phyloP scores from a whole-genome alignment of 2,329 filamentous ascomycete species.

The Ambrosiella xylebori region DNA sequence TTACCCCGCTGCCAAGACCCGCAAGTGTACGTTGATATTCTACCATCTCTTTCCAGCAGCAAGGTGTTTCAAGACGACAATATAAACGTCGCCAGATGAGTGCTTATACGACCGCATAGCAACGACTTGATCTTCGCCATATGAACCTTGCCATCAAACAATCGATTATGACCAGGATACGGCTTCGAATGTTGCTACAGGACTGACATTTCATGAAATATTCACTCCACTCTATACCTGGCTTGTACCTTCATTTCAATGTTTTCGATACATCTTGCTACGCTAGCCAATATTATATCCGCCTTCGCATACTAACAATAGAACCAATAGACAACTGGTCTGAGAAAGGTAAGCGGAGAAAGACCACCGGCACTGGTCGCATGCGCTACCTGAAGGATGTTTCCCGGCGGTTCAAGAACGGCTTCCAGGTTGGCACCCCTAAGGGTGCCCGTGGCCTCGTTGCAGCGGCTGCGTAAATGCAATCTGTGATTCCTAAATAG shows the following conservation, averaged over 20 bases:
- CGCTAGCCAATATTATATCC: not conserved
- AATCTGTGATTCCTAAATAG: slow-evolving; percentile 14
- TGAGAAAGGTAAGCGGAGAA: slow-evolving; percentile 99
- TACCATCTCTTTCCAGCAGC: not conserved
- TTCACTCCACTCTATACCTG: no score
- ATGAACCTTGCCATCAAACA: no score
- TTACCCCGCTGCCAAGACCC: slow-evolving; percentile 91
- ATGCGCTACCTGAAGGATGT: slow-evolving; percentile 90
- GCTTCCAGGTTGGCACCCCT: slow-evolving; percentile 80
- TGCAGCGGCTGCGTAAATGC: slow-evolving; percentile 22
- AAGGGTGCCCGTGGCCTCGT: slow-evolving; percentile 60
- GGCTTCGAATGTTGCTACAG: no score
- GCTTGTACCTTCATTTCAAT: no score
- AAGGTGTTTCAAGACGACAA: not conserved
- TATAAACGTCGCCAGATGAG: not conserved
- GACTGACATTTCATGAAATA: no score
- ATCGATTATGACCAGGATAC: no score
- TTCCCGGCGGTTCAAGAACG: slow-evolving; percentile 89
- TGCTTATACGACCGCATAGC: not conserved
- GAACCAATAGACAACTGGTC: slow-evolving; percentile 77
- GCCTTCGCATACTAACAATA: slow-evolving; percentile 5
- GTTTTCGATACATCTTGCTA: not conserved
- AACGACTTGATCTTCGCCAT: no score
- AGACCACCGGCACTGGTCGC: slow-evolving; percentile 94
- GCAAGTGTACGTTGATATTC: slow-evolving; percentile 70